A percentile compares a stretch with the other conserved stretches of the same genome.
phyloP scores from a whole-genome alignment of 2,329 filamentous ascomycete genomes.

The Microthyrium microscopicum region DNA sequence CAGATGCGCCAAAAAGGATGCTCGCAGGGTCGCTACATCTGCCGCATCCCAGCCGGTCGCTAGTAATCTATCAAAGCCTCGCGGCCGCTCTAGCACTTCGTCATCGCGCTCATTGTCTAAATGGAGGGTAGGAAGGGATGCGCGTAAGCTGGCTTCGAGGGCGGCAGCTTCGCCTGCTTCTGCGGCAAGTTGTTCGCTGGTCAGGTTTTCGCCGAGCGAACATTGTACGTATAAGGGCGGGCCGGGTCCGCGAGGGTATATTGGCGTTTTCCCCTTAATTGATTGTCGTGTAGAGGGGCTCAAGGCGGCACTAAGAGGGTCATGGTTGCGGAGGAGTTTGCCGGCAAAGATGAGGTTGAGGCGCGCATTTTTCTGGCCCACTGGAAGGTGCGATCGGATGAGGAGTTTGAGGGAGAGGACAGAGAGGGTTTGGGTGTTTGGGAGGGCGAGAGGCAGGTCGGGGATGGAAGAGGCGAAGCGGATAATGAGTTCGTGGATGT shows the following conservation, averaged over 20 bases:
- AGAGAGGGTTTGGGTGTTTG: conserved; percentile 50
- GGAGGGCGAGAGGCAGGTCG: conserved; percentile 65
- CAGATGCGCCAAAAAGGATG: conserved; percentile 80
- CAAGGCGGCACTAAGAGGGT: neutral
- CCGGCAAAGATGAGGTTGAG: conserved; percentile 84
- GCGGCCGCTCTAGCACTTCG: conserved; percentile 38
- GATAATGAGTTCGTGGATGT: conserved; percentile 57
- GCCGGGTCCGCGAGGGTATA: neutral
- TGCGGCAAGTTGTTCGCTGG: conserved; percentile 47
- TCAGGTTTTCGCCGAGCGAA: conserved; percentile 66
- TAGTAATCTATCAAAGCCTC: conserved; percentile 79
- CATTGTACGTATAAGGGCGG: conserved; percentile 80
- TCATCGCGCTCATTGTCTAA: conserved; percentile 11
- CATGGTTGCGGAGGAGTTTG: conserved; percentile 58
- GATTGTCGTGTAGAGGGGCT: conserved; percentile 35
- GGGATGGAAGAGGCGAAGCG: conserved; percentile 78
- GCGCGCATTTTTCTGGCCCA: conserved; percentile 45
- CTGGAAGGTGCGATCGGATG: conserved; percentile 55
- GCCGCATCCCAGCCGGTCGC: conserved; percentile 63
- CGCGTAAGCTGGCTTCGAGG: neutral
- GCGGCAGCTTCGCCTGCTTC: conserved; percentile 35
- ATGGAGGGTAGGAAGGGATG: neutral
- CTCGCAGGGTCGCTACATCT: conserved; percentile 69
- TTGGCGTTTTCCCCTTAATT: conserved; percentile 20
- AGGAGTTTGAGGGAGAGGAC: conserved; percentile 65